These are phyloP conservation scores for Plasmodium knowlesi DNA, from an alignment of 169 alveolate genomes.

Conservation along the genomic window DNA sequence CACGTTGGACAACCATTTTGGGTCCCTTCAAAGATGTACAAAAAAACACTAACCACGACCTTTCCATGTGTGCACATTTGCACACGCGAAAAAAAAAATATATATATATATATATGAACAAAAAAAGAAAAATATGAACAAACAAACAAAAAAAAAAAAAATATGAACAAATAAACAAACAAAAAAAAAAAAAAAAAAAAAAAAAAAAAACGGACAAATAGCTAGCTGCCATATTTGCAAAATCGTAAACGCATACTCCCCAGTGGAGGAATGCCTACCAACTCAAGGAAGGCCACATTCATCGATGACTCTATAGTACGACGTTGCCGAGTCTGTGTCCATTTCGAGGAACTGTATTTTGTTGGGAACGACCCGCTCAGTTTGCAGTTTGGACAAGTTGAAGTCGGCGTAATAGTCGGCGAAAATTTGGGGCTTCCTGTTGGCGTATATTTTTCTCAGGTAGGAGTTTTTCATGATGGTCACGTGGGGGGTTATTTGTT, in stretches of 20 bases:
- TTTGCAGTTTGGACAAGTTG: slow-evolving; percentile 41
- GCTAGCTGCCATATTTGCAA: background rate
- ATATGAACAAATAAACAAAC: background rate
- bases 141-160: background rate
- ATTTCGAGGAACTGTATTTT: slow-evolving; percentile 64
- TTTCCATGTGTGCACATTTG: background rate
- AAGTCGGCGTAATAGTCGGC: slow-evolving; percentile 41
- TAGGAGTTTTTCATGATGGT: slow-evolving; percentile 70
- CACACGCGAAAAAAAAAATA: slow-evolving; percentile 4
- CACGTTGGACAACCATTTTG: background rate
- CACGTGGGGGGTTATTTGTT: slow-evolving; percentile 52
- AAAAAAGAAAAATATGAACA: background rate
- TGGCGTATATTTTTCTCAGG: slow-evolving; percentile 15
- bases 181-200: slow-evolving; percentile 1
- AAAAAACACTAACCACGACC: background rate
- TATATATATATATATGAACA: too few species aligned
- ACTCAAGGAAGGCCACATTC: slow-evolving; percentile 14
- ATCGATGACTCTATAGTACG: slow-evolving; percentile 37
- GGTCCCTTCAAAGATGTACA: background rate
- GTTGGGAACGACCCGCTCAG: background rate
- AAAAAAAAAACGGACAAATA: background rate
- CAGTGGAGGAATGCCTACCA: background rate
- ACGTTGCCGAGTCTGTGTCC: slow-evolving; percentile 33
- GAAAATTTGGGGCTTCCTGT: slow-evolving; percentile 41
- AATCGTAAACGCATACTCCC: background rate